Conservation (phyloP, 768 basidiomycete genomes). For the Agaricus sinodeliciosus region DNA sequence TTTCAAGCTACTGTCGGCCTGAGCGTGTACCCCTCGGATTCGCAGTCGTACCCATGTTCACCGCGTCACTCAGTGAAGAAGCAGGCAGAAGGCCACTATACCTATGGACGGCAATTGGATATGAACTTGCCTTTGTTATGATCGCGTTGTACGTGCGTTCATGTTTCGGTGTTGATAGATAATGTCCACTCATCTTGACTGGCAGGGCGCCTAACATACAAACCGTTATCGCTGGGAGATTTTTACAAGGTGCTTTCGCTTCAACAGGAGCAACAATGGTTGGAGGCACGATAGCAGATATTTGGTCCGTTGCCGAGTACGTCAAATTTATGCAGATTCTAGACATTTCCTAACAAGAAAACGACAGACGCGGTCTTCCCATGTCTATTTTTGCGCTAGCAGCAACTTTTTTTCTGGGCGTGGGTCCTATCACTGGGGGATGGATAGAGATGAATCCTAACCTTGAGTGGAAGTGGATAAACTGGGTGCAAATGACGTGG, state of each 20-base stretch:
- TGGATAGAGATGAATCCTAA: conserved; percentile 24
- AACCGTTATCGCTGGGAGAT: conserved; percentile 60
- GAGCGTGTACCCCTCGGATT: conserved; percentile 53
- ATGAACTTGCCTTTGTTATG: conserved; percentile 44
- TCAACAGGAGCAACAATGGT: conserved; percentile 71
- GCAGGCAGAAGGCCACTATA: conserved; percentile 59
- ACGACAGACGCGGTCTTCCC: conserved; percentile 62
- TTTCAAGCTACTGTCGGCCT: conserved; percentile 42
- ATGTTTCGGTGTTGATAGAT: background rate
- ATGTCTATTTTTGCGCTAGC: conserved; percentile 68
- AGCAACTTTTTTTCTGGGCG: conserved; percentile 25
- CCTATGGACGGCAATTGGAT: conserved; percentile 38
- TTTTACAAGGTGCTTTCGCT: conserved; percentile 59
- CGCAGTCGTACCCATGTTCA: conserved; percentile 51
- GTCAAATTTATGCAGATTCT: conserved; percentile 10
- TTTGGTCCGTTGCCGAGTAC: conserved; percentile 59
- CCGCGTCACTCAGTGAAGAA: conserved; percentile 65
- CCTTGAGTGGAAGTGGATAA: conserved; percentile 24
- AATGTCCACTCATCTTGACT: background rate
- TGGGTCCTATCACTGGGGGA: conserved; percentile 20
- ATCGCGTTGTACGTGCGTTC: conserved; percentile 31
- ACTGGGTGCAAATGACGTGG: conserved; percentile 25
- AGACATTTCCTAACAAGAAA: background rate
- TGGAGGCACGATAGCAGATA: conserved; percentile 67
- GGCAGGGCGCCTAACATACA: conserved; percentile 43